Conservation (phyloP, 495 filamentous ascomycete genomes). For the Patellaria atrata region DNA sequence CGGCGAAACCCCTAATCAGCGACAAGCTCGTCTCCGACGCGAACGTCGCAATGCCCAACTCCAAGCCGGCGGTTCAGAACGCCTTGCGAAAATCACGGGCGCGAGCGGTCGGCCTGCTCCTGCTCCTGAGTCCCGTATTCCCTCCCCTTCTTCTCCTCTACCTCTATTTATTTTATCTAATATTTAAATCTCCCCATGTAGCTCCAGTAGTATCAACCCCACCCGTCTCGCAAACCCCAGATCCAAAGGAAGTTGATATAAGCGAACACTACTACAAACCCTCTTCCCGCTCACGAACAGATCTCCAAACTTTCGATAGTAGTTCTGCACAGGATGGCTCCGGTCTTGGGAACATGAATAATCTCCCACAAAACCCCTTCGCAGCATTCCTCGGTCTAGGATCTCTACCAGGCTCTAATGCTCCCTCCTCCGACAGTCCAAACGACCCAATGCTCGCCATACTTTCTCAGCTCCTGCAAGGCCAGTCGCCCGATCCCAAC, state of each 20-base stretch:
- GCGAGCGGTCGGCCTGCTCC: constrained; percentile 42
- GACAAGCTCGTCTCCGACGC: constrained; percentile 72
- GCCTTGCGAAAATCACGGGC: constrained; percentile 75
- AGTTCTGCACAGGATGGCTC: constrained; percentile 20
- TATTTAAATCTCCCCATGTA: constrained; percentile 8
- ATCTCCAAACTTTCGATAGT: constrained; percentile 16
- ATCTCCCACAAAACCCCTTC: constrained; percentile 40
- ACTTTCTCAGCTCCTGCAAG: constrained; percentile 23
- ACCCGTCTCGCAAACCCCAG: constrained; percentile 23
- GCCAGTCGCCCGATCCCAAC: constrained; percentile 20
- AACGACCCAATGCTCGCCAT: constrained; percentile 24
- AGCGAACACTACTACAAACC: constrained; percentile 43
- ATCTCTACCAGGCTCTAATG: too few species aligned
- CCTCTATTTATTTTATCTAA: background rate
- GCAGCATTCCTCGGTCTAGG: constrained; percentile 39
- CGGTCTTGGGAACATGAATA: constrained; percentile 19
- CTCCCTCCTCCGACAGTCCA: too few species aligned
- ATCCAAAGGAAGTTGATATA: constrained; percentile 66
- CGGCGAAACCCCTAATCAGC: constrained; percentile 39
- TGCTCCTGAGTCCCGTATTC: background rate
- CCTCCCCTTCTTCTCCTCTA: background rate
- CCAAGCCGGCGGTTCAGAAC: constrained; percentile 58
- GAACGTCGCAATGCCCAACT: constrained; percentile 87
- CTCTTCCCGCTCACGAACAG: constrained; percentile 1
- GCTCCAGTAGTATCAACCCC: background rate